Conservation (phyloP, 2,329 filamentous ascomycete species). For the Gaeumannomyces tritici region DNA sequence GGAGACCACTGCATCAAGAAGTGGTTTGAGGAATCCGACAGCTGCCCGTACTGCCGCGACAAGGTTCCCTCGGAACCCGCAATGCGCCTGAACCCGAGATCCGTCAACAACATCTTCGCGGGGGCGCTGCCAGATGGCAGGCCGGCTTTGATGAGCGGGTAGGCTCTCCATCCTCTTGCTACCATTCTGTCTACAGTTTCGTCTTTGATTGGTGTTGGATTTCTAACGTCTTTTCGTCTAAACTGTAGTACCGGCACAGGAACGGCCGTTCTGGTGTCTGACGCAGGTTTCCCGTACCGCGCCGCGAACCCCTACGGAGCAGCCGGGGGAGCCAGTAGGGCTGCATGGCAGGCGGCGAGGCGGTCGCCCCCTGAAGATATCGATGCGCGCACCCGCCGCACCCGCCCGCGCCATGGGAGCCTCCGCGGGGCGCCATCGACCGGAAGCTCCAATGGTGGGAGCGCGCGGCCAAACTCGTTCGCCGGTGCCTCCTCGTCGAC, state of each 20-base stretch:
- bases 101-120: slow-evolving; percentile 10
- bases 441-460: neutral
- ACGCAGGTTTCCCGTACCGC: neutral
- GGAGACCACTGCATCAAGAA: slow-evolving; percentile 56
- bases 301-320: neutral
- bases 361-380: slow-evolving; percentile 17
- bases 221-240: neutral
- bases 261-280: neutral
- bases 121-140: neutral
- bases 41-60: slow-evolving; percentile 55
- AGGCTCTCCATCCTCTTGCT: neutral
- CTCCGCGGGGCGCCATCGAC: slow-evolving; percentile 11
- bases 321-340: neutral
- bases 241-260: neutral
- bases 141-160: neutral
- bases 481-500: neutral
- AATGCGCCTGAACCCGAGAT: slow-evolving; percentile 8
- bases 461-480: neutral
- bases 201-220: too few relatives aligned
- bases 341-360: neutral
- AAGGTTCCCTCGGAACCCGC: slow-evolving; percentile 43
- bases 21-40: slow-evolving; percentile 54
- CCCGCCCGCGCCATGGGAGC: slow-evolving; percentile 17
- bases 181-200: too few relatives aligned
- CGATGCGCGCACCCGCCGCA: slow-evolving; percentile 18